Evolutionary conservation across 2,329 filamentous ascomycete genomes (phyloP), one percentile per base, ranked within the genome.

Genomic region (Fonsecaea multimorphosa): DNA sequence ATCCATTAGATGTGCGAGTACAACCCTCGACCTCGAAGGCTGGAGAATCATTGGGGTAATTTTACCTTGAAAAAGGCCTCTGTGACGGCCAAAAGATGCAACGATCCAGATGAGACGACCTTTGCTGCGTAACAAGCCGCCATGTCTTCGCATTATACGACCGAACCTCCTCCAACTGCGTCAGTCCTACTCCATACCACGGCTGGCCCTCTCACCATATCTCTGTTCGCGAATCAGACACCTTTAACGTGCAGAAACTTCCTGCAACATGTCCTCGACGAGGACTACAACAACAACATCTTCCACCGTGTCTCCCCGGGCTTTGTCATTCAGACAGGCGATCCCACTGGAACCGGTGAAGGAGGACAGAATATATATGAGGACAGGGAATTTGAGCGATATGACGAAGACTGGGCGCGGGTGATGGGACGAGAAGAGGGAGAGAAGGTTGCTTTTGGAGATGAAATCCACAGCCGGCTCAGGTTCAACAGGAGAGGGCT

Each of bases 201-300:
- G 6, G 84, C 89, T 53, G 95, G 95, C 78, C 93, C 97, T 74
- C 85, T 99, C 64, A 89, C 91, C 40, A 86, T 99, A 78, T 92
- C 97, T 78, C 88, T 99, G 64, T 99, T 97, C 83, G 93, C 93
- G 19, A 95, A 95, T 76, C 95, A 99, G 79, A 91, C 92, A 0
- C 95, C 95, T 8, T 84, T 97, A 68, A 91, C 95, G 29, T 93
- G 90, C 75, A 92, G 94, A 72, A 98, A 97, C 81, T 99, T 99
- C 79, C 85, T 99, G 40, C 95, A 99, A 78, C 90, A 93, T 74
- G 95, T 92, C 76, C 86, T 97, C 72, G 93, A 99, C 76, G 93
- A 93, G 72, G 98, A 98, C 82, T 99, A 98, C 82, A 89, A 92
- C 73, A 89, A 90, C 75, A 97, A 93, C 0, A 89, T 95, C 68